Evolutionary conservation across 495 filamentous ascomycete species (phyloP).

Genomic region (Xylaria cubensis): DNA sequence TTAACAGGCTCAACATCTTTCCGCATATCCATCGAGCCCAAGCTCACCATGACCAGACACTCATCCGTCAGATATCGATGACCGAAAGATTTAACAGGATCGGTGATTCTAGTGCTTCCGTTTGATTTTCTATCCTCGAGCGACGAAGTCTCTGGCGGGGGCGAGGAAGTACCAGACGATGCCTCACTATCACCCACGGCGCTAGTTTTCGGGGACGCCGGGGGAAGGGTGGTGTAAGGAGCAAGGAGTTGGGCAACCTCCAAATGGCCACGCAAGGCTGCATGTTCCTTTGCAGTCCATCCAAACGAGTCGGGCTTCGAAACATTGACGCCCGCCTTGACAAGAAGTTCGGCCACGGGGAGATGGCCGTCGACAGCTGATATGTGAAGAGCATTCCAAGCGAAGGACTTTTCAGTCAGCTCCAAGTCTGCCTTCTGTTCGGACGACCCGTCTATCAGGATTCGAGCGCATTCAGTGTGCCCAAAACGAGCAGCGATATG

Average conservation of each 20-base stretch:
- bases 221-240: conserved; percentile 25
- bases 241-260: conserved; percentile 74
- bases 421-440: conserved; percentile 78
- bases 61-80: conserved; percentile 92
- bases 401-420: conserved; percentile 80
- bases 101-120: conserved; percentile 54
- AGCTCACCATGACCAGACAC: conserved; percentile 86
- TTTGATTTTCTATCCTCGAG: conserved; percentile 57
- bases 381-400: conserved; percentile 92
- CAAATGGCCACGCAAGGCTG: conserved; percentile 85
- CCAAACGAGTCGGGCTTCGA: conserved; percentile 81
- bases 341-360: conserved; percentile 69
- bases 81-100: conserved; percentile 92
- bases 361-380: conserved; percentile 87
- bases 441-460: conserved; percentile 71
- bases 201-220: conserved; percentile 22
- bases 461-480: conserved; percentile 77
- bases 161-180: conserved; percentile 45
- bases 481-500: conserved; percentile 92
- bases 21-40: conserved; percentile 92
- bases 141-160: conserved; percentile 59
- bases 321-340: conserved; percentile 77
- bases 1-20: conserved; percentile 81
- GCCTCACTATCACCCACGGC: conserved; percentile 40
- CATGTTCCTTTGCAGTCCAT: conserved; percentile 95